Conservation (phyloP, 164 flowering plant species). For the Taxillus chinensis region DNA sequence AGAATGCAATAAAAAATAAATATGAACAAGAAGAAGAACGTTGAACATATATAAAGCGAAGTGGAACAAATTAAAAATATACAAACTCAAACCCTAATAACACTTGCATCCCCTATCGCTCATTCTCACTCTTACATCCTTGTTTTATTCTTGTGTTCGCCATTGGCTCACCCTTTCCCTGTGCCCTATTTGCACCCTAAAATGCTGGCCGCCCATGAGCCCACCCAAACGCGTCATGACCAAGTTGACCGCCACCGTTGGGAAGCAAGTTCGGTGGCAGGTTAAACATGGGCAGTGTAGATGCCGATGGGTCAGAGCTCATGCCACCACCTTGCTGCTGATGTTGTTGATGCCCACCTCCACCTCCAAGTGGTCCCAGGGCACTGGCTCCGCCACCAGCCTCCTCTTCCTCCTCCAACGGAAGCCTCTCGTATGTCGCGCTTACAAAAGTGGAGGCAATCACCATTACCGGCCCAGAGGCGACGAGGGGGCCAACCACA, state of each 20-base stretch:
- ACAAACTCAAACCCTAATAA: background rate
- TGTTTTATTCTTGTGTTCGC: background rate
- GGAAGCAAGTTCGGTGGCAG: conserved; percentile 44
- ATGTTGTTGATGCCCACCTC: conserved; percentile 12
- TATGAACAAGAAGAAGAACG: too few relatives aligned
- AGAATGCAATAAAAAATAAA: background rate
- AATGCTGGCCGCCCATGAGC: conserved; percentile 35
- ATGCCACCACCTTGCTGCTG: conserved; percentile 13
- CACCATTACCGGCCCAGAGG: conserved; percentile 45
- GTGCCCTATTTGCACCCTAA: background rate
- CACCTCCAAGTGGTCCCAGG: conserved; percentile 11
- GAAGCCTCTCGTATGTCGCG: conserved; percentile 45
- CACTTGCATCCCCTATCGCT: too few relatives aligned
- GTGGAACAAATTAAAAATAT: background rate
- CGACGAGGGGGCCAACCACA: conserved; percentile 43
- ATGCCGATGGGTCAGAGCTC: conserved; percentile 7
- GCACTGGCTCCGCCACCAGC: background rate
- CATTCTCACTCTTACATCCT: background rate
- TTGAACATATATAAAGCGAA: too few relatives aligned
- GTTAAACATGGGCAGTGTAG: conserved; percentile 21
- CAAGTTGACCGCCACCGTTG: conserved; percentile 32
- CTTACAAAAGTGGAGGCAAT: conserved; percentile 44
- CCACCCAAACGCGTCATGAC: conserved; percentile 50
- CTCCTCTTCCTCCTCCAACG: conserved; percentile 42
- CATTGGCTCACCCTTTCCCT: background rate